Evolutionary conservation across 306 rosid species (phyloP).

Genomic region (Fragaria ananassa): DNA sequence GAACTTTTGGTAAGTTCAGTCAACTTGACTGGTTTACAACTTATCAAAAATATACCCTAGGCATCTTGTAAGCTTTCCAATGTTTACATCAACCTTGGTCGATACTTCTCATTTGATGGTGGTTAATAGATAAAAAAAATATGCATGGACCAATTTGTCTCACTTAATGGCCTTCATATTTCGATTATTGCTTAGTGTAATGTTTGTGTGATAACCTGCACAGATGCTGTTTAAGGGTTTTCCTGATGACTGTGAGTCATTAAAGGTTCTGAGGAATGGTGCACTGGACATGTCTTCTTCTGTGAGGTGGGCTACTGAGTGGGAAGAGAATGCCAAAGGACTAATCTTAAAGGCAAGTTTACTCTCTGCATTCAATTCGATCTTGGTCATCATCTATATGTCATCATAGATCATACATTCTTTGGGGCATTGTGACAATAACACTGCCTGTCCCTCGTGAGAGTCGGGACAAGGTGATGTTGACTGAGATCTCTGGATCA

Average conservation of each 20-base stretch:
- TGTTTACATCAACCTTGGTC: not conserved
- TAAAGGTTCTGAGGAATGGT: conserved; percentile 58
- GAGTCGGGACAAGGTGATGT: not conserved
- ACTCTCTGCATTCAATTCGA: not conserved
- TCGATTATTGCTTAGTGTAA: not conserved
- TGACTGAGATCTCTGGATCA: too few species aligned
- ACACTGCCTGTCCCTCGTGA: not conserved
- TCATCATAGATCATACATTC: not conserved
- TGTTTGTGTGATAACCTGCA: conserved; percentile 22
- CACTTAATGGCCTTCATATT: not conserved
- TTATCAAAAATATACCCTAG: not conserved
- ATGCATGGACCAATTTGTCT: not conserved
- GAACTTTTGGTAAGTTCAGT: conserved; percentile 69
- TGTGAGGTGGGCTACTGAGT: conserved; percentile 72
- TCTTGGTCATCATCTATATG: not conserved
- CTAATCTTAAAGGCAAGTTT: conserved; percentile 67
- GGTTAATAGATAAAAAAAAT: conserved; percentile 3
- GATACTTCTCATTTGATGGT: not conserved
- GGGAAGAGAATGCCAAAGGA: conserved; percentile 91
- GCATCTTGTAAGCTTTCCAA: not conserved
- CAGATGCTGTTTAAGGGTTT: conserved; percentile 90
- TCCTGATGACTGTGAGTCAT: conserved; percentile 61
- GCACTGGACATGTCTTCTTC: conserved; percentile 66
- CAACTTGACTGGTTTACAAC: not conserved
- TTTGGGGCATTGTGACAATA: not conserved